Conservation (phyloP, 1,139 yeast species). For the Protomyces inouyei region DNA sequence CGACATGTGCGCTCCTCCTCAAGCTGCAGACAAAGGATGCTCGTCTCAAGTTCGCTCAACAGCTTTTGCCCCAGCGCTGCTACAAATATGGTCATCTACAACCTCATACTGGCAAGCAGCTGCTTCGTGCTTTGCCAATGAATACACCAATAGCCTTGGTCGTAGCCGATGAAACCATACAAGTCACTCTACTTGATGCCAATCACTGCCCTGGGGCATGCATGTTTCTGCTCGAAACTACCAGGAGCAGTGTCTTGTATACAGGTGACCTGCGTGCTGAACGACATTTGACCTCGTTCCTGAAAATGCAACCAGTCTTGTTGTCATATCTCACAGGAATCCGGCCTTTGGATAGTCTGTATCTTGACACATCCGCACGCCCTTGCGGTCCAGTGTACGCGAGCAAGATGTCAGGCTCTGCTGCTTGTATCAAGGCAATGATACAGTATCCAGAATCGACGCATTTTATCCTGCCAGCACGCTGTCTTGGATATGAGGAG, state of each 20-base stretch:
- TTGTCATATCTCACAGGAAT: constrained; percentile 35
- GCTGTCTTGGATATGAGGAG: constrained; percentile 54
- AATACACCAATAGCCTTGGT: constrained; percentile 34
- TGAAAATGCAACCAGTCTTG: constrained; percentile 47
- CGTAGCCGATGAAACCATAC: constrained; percentile 32
- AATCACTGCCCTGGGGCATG: constrained; percentile 63
- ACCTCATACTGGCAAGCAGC: constrained; percentile 5
- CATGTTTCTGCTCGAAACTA: constrained; percentile 51
- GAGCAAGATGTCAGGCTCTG: constrained; percentile 46
- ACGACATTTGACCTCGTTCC: constrained; percentile 45
- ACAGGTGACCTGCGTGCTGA: constrained; percentile 64
- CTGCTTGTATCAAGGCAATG: constrained; percentile 41
- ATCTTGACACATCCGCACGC: constrained; percentile 47
- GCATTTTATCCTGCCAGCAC: constrained; percentile 45
- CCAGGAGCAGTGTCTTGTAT: constrained; percentile 42
- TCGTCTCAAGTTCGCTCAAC: constrained; percentile 17
- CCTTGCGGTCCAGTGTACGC: constrained; percentile 36
- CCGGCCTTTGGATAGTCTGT: constrained; percentile 46
- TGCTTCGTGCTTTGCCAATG: constrained; percentile 33
- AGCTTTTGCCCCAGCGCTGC: constrained; percentile 7
- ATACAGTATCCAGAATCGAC: constrained; percentile 47
- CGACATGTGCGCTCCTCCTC: constrained; percentile 42
- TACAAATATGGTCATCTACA: constrained; percentile 29
- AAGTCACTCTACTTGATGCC: constrained; percentile 41
- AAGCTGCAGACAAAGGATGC: constrained; percentile 22